phyloP scores from a whole-genome alignment of 768 basidiomycete genomes.

The Podaxis carcinomalis region DNA sequence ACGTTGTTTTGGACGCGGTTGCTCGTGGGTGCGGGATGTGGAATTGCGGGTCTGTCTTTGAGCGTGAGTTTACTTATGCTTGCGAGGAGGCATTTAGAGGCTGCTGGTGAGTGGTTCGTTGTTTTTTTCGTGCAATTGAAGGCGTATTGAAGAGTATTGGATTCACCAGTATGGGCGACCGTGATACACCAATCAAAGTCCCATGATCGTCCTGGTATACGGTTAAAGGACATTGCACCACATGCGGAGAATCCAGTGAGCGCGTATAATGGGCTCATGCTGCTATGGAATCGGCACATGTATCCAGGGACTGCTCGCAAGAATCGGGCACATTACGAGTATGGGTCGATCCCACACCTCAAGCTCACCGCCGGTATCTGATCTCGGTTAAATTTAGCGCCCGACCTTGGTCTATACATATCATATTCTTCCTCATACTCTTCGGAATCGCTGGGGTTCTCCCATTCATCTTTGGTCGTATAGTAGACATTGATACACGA shows the following conservation, averaged over 20 bases:
- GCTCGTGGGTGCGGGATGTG: constrained; percentile 30
- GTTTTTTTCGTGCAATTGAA: background rate
- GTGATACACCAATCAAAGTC: constrained; percentile 36
- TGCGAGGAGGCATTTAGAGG: constrained; percentile 28
- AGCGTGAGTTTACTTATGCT: constrained; percentile 26
- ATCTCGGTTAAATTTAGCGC: constrained; percentile 19
- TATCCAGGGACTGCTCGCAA: constrained; percentile 30
- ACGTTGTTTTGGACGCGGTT: constrained; percentile 38
- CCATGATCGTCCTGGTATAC: constrained; percentile 25
- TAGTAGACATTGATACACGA: constrained; percentile 28
- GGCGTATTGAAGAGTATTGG: background rate
- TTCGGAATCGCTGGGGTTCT: constrained; percentile 22
- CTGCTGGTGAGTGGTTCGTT: constrained; percentile 27
- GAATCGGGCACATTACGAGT: constrained; percentile 32
- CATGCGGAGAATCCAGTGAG: constrained; percentile 27
- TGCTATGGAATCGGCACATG: constrained; percentile 31
- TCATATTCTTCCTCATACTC: constrained; percentile 32
- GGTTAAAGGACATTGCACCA: constrained; percentile 31
- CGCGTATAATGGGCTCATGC: constrained; percentile 23
- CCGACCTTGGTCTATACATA: constrained; percentile 33
- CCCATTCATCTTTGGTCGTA: constrained; percentile 33
- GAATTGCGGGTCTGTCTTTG: constrained; percentile 27
- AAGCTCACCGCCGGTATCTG: background rate
- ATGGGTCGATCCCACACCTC: constrained; percentile 13
- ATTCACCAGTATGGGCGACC: constrained; percentile 36